These are phyloP conservation scores for Ziziphus jujuba DNA, from an alignment of 306 rosid genomes.

Conservation along the genomic window DNA sequence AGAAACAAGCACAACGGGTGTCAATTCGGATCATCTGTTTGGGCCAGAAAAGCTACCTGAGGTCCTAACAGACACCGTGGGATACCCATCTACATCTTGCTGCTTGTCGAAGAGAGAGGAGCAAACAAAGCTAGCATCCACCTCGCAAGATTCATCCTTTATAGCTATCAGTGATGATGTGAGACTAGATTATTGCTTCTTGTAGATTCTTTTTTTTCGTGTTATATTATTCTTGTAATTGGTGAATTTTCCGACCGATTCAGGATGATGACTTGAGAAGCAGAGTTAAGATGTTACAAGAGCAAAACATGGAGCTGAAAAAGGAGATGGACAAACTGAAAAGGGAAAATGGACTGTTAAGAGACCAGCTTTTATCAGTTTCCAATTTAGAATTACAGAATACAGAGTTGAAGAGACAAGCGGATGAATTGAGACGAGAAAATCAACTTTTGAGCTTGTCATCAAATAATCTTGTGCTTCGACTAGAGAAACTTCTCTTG, in stretches of 20 bases:
- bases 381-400: conserved; percentile 35
- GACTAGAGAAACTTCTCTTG: conserved; percentile 28
- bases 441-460: conserved; percentile 22
- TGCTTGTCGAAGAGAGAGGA: conserved; percentile 7
- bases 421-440: conserved; percentile 36
- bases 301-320: conserved; percentile 36
- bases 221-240: conserved; percentile 6
- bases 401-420: conserved; percentile 36
- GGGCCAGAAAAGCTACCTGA: conserved; percentile 28
- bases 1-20: conserved; percentile 20
- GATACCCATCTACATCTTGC: background rate
- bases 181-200: conserved; percentile 5
- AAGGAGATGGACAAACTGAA: conserved; percentile 25
- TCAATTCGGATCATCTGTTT: conserved; percentile 3
- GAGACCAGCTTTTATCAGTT: conserved; percentile 15
- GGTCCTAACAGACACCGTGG: background rate
- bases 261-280: conserved; percentile 42
- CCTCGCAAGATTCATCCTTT: conserved; percentile 22
- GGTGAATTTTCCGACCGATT: background rate
- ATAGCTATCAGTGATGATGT: conserved; percentile 12
- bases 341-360: conserved; percentile 42
- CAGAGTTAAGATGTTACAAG: conserved; percentile 29
- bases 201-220: background rate
- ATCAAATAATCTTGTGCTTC: conserved; percentile 12
- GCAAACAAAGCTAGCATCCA: conserved; percentile 18